These are phyloP conservation scores for Symmetrospora coprosmae DNA, from an alignment of 768 basidiomycete species.

Conservation along the genomic window DNA sequence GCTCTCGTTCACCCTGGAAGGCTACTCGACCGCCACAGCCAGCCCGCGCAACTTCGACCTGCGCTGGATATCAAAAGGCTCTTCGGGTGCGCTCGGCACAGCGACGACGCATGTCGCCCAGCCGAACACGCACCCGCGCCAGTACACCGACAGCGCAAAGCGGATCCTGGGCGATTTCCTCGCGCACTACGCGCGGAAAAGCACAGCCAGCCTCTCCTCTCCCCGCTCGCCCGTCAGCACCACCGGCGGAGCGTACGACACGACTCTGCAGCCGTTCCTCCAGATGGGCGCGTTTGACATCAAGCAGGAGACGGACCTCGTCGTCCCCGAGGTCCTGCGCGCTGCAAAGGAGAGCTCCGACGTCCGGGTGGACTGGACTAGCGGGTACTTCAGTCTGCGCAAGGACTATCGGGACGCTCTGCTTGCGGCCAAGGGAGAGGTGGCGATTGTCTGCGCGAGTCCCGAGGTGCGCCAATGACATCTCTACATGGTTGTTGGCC, in stretches of 20 bases:
- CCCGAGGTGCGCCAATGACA: slow-evolving; percentile 70
- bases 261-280: slow-evolving; percentile 28
- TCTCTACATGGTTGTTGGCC: too few species aligned
- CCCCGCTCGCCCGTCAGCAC: neutral
- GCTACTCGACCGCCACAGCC: slow-evolving; percentile 27
- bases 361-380: slow-evolving; percentile 59
- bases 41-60: slow-evolving; percentile 17
- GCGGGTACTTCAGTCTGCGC: slow-evolving; percentile 86
- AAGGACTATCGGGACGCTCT: slow-evolving; percentile 62
- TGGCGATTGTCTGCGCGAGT: slow-evolving; percentile 66
- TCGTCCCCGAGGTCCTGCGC: slow-evolving; percentile 35
- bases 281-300: slow-evolving; percentile 30
- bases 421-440: slow-evolving; percentile 43
- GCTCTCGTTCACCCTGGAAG: slow-evolving; percentile 55
- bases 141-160: neutral
- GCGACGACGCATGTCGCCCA: too few species aligned
- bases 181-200: too few species aligned
- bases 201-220: too few species aligned
- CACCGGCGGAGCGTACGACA: slow-evolving; percentile 26
- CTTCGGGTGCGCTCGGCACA: too few species aligned
- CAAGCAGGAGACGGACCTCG: slow-evolving; percentile 29
- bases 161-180: neutral
- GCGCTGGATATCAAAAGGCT: neutral
- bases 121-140: neutral
- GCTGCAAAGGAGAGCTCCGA: slow-evolving; percentile 25